phyloP scores from a whole-genome alignment of 1,284 basidiomycete genomes.

The Leccinum subrobustum region DNA sequence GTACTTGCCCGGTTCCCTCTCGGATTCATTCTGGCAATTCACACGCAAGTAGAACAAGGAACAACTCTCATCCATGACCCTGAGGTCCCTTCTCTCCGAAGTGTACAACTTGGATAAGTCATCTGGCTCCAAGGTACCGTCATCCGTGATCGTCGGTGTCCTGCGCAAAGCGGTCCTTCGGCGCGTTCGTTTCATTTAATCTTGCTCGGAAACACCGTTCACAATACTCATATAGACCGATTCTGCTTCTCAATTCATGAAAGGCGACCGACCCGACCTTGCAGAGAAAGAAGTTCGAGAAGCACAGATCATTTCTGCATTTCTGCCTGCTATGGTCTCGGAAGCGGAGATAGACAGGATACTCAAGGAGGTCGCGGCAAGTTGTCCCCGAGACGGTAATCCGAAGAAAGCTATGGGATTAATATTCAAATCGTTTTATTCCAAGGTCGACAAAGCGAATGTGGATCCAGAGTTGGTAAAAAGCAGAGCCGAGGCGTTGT shows the following conservation, averaged over 20 bases:
- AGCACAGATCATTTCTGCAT: constrained; percentile 49
- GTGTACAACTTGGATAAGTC: constrained; percentile 66
- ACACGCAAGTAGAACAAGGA: constrained; percentile 48
- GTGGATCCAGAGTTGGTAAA: constrained; percentile 61
- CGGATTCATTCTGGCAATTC: constrained; percentile 1
- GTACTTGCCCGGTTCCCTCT: constrained; percentile 32
- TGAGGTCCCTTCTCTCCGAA: constrained; percentile 70
- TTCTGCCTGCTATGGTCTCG: constrained; percentile 59
- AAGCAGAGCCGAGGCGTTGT: constrained; percentile 43
- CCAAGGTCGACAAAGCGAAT: constrained; percentile 53
- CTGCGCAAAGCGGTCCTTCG: constrained; percentile 57
- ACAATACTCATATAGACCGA: constrained; percentile 46
- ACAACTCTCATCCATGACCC: constrained; percentile 50
- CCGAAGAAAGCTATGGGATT: constrained; percentile 43
- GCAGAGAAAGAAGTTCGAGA: constrained; percentile 63
- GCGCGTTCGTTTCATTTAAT: constrained; percentile 45
- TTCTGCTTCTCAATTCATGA: constrained; percentile 52
- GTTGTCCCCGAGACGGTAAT: constrained; percentile 29
- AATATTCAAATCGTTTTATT: constrained; percentile 63
- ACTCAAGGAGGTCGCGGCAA: constrained; percentile 43
- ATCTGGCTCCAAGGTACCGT: constrained; percentile 40
- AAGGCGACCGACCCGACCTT: constrained; percentile 61
- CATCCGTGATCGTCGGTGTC: constrained; percentile 48
- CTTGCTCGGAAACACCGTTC: not conserved
- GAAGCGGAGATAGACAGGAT: constrained; percentile 52